Evolutionary conservation across 2,329 filamentous ascomycete species (phyloP), one percentile per base, ranked within the genome.

Genomic region (Botrytis byssoidea): DNA sequence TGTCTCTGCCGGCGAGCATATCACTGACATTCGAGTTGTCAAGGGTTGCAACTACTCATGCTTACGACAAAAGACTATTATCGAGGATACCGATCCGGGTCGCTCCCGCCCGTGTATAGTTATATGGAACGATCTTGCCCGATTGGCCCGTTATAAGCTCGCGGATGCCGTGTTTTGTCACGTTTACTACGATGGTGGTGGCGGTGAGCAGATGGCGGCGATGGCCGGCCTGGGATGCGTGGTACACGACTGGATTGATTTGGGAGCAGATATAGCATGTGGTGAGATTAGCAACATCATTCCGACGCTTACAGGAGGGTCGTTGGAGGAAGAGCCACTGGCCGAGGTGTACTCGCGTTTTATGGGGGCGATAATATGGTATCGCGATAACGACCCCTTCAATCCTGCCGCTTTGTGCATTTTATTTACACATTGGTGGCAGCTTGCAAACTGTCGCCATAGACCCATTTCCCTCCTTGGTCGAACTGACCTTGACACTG

Each of bases 1-100:
- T 5, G 29, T n/a, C 3, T 70, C 40, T 9, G 68, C 68, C 0
- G 40, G 68, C 8, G 20, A 29, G 4, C 68, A 70, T 48, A 70
- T 70, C 29, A 70, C 68, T 3, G 55, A 70, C 29, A 35, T 60
- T 44, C 67, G 67, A 10, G 14, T 70, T 20, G 7, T 70, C 37
- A 60, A 70, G n/a, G 67, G 67, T 7, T 70, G 67, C n/a, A 70
- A 60, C 20, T 70, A 46, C 16, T n/a, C 51, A 70, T 70, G 67
- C 8, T n/a, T 70, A 61, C 67, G 67, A 12, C 67, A 70, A 20
- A 70, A 70, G 29, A 20, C 37, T 0, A 70, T 61, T 8, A 44
- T 61, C 5, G 51, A 70, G 2, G 67, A 70, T n/a, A 10, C 1
- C 2, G 5, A 44, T 1, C 48, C n/a, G 3, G 18, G 29, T 1